Evolutionary conservation across 2,329 filamentous ascomycete genomes (phyloP).

Genomic region (Gaeumannomyces sp.): DNA sequence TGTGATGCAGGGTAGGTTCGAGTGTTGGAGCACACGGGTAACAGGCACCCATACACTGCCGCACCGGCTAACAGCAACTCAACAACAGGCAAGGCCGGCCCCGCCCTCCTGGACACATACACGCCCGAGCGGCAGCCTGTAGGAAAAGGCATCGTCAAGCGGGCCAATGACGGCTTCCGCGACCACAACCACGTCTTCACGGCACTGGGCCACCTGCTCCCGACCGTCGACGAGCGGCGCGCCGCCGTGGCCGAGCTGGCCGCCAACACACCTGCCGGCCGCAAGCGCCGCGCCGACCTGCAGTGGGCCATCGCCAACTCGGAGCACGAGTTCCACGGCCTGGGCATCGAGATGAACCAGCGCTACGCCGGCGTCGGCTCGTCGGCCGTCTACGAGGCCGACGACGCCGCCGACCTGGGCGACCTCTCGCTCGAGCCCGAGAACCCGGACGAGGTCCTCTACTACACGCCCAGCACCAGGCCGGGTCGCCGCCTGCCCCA

Average conservation of each 20-base stretch:
- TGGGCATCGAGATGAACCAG: conserved; percentile 57
- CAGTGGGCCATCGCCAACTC: conserved; percentile 35
- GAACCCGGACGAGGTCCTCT: conserved; percentile 30
- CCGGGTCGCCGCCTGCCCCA: conserved; percentile 57
- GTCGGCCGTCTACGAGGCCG: conserved; percentile 35
- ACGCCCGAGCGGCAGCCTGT: conserved; percentile 42
- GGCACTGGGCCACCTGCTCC: conserved; percentile 36
- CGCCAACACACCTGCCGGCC: conserved; percentile 30
- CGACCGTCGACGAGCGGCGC: conserved; percentile 31
- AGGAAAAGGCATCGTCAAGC: conserved; percentile 39
- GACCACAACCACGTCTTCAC: conserved; percentile 43
- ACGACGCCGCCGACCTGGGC: conserved; percentile 27
- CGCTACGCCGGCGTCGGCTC: conserved; percentile 33
- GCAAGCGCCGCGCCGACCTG: conserved; percentile 30
- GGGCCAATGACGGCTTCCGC: conserved; percentile 51
- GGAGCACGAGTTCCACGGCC: conserved; percentile 44
- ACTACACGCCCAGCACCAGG: conserved; percentile 44
- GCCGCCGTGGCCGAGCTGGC: conserved; percentile 34
- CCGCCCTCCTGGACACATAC: conserved; percentile 36
- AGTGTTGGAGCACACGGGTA: no score
- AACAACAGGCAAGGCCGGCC: conserved; percentile 28
- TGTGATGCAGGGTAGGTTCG: conserved; percentile 23
- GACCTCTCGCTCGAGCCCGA: conserved; percentile 18
- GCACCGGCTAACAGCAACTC: neutral
- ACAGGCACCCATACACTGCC: no score